Evolutionary conservation across 1,139 yeast genomes (phyloP), one percentile per base, ranked within the genome.

Genomic region (Candida sojae): DNA sequence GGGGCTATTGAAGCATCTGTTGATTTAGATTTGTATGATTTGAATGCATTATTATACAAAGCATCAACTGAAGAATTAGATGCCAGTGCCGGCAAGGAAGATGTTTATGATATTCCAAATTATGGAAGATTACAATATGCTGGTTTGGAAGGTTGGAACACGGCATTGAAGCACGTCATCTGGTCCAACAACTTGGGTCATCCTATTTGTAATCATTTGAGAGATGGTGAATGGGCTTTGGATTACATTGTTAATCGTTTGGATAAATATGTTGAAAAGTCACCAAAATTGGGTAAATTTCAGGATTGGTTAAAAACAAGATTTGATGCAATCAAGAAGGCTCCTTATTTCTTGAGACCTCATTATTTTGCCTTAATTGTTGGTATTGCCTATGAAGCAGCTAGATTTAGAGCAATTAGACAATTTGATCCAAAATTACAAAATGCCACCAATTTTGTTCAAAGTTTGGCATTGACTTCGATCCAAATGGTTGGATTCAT

Each of bases 141-240:
- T 40, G 99, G 99, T 10, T 71, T 93, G 29, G 96, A 89, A 67
- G 99, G 99, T 4, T 93, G 97, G 96, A 81, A 84, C 43, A 75
- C 90, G 0, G 85, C 85, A 0, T 67, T 92, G 53, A 77, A 81
- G 50, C 69, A 74, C 29, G 80, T 91, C 8, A 83, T 90, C 34
- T 74, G 79, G 65, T 71, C 75, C 41, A 93, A 93, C 61, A 82
- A 91, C 57, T 75, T 93, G 45, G 96, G 93, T 0, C 96, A 89
- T 64, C 88, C 97, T 1, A 59, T 92, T 35, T 84, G 96, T 55
- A 79, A 83, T 46, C 96, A 93, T 64, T 71, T 93, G 53, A 76
- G 99, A 57, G 74, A 77, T 17, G 98, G 98, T 1, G 69, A 75
- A 36, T 93, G 99, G 99, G 96, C 98, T 0, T 70, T 90, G 38